Evolutionary conservation across 768 basidiomycete species (phyloP), one percentile per base, ranked within the genome.

Genomic region (Chalciporus piperatus): DNA sequence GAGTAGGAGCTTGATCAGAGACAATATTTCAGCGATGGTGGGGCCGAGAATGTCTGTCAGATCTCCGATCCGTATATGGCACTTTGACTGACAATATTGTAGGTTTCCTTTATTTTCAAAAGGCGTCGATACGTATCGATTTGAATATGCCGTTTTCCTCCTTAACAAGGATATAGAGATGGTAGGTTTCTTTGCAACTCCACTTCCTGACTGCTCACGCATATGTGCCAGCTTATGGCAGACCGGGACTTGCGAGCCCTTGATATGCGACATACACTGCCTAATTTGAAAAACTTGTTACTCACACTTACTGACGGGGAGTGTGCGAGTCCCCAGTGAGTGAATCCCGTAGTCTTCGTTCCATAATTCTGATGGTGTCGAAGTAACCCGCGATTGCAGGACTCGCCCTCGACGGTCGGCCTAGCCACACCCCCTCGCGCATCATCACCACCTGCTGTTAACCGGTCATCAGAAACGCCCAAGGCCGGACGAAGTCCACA

Each of bases 141-240:
- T 96, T 63, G 96, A 98, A 69, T 99, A 98, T 73, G 97, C 86
- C 4, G 96, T 98, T 4, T 98, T 94, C 69, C 71, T 99, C 38
- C 76, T 98, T 28, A 99, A 99, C 74, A 99, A 98, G 70, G 79
- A 99, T 69, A 94, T 99, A 58, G 96, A 99, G 73, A 77, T 94
- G 81, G 94, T 95, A 57, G 42, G 60, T 6, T 35, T 44, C 17
- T 32, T 22, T 47, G 35, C 23, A 27, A 35, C 45, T 4, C 4
- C 11, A 40, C 17, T 6, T 43, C n/a, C 19, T 9, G 40, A 13
- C n/a, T 20, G 25, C 14, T 41, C 55, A 60, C 20, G 65, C 33
- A 2, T 19, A 25, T 39, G 40, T 55, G 41, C 30, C 35, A 98
- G 94, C 80, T 97, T 47, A 96, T 95, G 94, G 76, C 81, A 50